Conservation (phyloP, 176 grass and related monocot species). For the Carex cristatella region DNA sequence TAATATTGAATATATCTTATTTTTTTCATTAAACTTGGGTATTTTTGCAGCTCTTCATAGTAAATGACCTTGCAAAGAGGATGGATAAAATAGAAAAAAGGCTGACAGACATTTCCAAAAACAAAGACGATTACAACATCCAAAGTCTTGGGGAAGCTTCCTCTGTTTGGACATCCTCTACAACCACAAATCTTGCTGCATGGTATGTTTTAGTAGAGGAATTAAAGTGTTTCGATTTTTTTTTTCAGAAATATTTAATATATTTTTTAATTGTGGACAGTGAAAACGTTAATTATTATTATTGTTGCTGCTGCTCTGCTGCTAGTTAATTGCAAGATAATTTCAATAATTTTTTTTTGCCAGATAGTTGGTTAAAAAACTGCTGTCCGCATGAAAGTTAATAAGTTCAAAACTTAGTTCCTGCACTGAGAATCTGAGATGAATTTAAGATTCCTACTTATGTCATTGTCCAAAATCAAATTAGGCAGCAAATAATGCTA, state of each 20-base stretch:
- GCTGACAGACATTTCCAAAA: constrained; percentile 29
- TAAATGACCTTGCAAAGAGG: constrained; percentile 10
- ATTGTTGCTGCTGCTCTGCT: no score
- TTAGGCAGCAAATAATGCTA: background rate
- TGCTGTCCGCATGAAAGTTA: no score
- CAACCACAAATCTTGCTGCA: constrained; percentile 10
- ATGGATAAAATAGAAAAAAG: constrained; percentile 34
- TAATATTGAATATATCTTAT: background rate
- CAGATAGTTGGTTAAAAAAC: background rate
- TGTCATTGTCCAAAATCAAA: no score
- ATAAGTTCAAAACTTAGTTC: no score
- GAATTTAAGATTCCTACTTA: no score
- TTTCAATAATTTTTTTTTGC: no score
- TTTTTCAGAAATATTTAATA: background rate
- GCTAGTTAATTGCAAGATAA: no score
- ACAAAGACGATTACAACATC: constrained; percentile 33
- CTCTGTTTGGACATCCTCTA: background rate
- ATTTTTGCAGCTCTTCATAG: constrained; percentile 21
- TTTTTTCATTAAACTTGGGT: background rate
- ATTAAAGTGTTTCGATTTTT: no score
- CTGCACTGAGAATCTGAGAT: no score
- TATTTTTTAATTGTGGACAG: background rate
- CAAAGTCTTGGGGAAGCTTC: background rate
- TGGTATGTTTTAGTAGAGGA: constrained; percentile 2
- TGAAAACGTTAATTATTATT: background rate